Base-by-base conservation (phyloP, 2,329 filamentous ascomycete species). In the Alternaria gaisen region DNA sequence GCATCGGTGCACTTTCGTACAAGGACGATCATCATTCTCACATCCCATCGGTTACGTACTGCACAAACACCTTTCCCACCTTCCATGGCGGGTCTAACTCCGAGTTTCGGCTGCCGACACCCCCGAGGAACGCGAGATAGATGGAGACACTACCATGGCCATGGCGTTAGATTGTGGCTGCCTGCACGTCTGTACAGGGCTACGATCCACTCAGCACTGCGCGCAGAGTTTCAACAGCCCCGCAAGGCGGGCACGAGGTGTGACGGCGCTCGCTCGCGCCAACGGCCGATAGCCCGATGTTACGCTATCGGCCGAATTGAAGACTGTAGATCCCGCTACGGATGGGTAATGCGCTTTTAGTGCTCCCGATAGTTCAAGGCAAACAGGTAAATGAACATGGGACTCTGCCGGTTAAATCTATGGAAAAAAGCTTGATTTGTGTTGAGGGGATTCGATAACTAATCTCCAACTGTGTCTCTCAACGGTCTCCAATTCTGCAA, bases 221-320 rank as follows among this genome's bases (percentile, higher is more conserved):
- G 28, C 18, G 14, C 16, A 30, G 7, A 26, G 28, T 18, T 18
- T 20, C 30, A 6, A 10, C 6, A 48, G 28, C 53, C 53, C 53
- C 44, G 26, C 44, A 56, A 24, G 26, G 30, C 16, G 20, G 24
- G 36, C 26, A 18, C 24, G 36, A 48, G 16, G 5, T 26, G 22
- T 16, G 41, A 54, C 28, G 26, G 16, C 20, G 10, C 9, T 47
- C 53, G 30, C 41, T 50, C 44, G 54, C 44, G 7, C 10, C 38
- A 44, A 20, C 46, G 38, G 54, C 54, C 54, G 54, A 57, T 30
- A 52, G 46, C 12, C 54, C 54, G 46, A 57, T 10, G 28, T n/a
- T 22, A 32, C 46, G 20, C 54, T 34, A 43, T 41, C 46, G 28
- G 20, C 38, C 38, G 43, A 56, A 24, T 7, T 18, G 3, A 10